Conservation (phyloP, 768 basidiomycete genomes). For the Suillus americanus region DNA sequence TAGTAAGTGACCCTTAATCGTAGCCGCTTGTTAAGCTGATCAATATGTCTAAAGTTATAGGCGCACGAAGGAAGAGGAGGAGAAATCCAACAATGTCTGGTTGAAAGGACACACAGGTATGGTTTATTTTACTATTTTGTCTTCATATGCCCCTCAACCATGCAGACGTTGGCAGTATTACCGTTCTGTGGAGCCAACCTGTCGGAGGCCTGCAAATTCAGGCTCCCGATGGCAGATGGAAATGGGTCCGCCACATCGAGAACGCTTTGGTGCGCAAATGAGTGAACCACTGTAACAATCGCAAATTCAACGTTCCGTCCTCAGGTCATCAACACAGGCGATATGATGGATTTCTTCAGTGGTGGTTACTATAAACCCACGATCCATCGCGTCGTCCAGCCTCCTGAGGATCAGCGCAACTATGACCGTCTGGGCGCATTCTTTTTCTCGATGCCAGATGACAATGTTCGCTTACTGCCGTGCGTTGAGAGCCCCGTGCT, state of each 20-base stretch:
- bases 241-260: conserved; percentile 46
- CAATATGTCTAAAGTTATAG: conserved; percentile 34
- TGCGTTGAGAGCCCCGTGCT: conserved; percentile 42
- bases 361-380: conserved; percentile 50
- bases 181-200: conserved; percentile 50
- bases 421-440: conserved; percentile 46
- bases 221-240: conserved; percentile 40
- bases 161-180: conserved; percentile 44
- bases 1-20: conserved; percentile 34
- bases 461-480: conserved; percentile 43
- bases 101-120: conserved; percentile 50
- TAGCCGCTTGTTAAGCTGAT: not conserved
- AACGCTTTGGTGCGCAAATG: conserved; percentile 38
- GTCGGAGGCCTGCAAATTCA: conserved; percentile 47
- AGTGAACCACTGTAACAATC: not conserved
- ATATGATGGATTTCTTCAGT: conserved; percentile 47
- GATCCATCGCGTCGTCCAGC: conserved; percentile 51
- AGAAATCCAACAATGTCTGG: conserved; percentile 45
- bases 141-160: not conserved
- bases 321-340: conserved; percentile 47
- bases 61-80: conserved; percentile 42
- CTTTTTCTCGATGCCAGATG: conserved; percentile 47
- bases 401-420: conserved; percentile 44
- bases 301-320: not conserved
- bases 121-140: not conserved